Evolutionary conservation across 257 asterid species (phyloP).

Genomic region (Petunia axillaris): DNA sequence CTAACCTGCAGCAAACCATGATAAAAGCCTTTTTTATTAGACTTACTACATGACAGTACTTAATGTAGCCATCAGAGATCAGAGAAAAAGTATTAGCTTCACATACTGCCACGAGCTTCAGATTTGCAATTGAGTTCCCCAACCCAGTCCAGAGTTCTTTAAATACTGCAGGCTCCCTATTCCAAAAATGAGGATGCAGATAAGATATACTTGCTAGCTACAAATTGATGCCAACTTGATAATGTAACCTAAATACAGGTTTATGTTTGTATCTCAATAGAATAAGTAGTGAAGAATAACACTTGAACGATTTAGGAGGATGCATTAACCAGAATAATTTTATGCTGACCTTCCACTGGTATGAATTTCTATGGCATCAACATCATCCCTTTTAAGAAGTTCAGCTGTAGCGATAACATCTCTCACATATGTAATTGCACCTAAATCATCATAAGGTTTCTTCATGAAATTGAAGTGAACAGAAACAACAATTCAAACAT

Average conservation of each 20-base stretch:
- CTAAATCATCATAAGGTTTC: slow-evolving; percentile 41
- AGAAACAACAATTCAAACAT: not conserved
- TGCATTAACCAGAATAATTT: not conserved
- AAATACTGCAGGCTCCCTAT: slow-evolving; percentile 59
- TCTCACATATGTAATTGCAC: slow-evolving; percentile 63
- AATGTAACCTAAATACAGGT: not conserved
- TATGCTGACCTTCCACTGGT: slow-evolving; percentile 78
- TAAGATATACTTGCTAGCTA: slow-evolving; percentile 26
- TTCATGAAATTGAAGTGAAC: slow-evolving; percentile 6
- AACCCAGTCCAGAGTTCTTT: slow-evolving; percentile 74
- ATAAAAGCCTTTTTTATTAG: not conserved
- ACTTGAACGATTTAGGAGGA: not conserved
- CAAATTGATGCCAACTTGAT: not conserved
- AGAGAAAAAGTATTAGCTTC: not conserved
- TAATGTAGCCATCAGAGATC: not conserved
- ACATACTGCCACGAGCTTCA: slow-evolving; percentile 89
- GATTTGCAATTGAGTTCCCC: slow-evolving; percentile 61
- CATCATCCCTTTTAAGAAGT: slow-evolving; percentile 62
- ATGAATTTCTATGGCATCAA: slow-evolving; percentile 92
- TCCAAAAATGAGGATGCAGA: slow-evolving; percentile 25
- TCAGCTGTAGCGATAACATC: slow-evolving; percentile 74
- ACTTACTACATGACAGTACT: not conserved
- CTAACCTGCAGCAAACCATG: slow-evolving; percentile 60
- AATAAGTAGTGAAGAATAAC: not conserved
- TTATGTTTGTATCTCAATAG: not conserved